These are phyloP conservation scores for Emiliania huxleyi DNA, from an alignment of 78 protist genomes.

Conservation along the genomic window DNA sequence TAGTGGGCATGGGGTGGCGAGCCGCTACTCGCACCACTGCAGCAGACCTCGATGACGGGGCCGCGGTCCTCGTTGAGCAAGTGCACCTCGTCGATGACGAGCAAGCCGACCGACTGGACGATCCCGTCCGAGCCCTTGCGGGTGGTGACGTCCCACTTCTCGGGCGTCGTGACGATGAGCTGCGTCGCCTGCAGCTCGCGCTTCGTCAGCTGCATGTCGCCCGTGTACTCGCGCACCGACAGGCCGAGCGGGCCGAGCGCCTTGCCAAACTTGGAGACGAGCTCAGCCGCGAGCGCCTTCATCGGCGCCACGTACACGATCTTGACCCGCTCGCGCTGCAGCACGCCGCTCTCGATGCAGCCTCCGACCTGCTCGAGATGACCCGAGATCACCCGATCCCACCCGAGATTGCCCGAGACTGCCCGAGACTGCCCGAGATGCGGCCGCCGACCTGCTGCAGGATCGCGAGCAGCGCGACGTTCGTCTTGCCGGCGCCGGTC, in stretches of 20 bases:
- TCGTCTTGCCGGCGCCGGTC: constrained; percentile 90
- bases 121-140: constrained; percentile 87
- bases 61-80: constrained; percentile 98
- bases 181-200: constrained; percentile 70
- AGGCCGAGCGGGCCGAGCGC: constrained; percentile 82
- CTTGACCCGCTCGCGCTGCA: constrained; percentile 81
- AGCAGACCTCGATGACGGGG: constrained; percentile 94
- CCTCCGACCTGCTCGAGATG: constrained; percentile 17
- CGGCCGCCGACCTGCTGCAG: constrained; percentile 53
- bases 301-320: constrained; percentile 99
- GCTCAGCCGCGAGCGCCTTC: constrained; percentile 95
- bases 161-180: constrained; percentile 96
- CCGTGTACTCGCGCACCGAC: constrained; percentile 89
- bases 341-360: constrained; percentile 30
- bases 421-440: neutral
- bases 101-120: constrained; percentile 65
- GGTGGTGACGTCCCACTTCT: constrained; percentile 99
- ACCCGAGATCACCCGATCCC: no score
- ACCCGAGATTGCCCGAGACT: no score
- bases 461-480: constrained; percentile 72
- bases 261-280: constrained; percentile 38
- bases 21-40: constrained; percentile 16
- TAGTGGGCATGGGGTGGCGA: neutral
- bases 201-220: constrained; percentile 98
- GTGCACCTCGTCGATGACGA: constrained; percentile 98